These are phyloP conservation scores for Globisporangium carolinianum DNA, from an alignment of 352 stramenopile species.

Conservation along the genomic window DNA sequence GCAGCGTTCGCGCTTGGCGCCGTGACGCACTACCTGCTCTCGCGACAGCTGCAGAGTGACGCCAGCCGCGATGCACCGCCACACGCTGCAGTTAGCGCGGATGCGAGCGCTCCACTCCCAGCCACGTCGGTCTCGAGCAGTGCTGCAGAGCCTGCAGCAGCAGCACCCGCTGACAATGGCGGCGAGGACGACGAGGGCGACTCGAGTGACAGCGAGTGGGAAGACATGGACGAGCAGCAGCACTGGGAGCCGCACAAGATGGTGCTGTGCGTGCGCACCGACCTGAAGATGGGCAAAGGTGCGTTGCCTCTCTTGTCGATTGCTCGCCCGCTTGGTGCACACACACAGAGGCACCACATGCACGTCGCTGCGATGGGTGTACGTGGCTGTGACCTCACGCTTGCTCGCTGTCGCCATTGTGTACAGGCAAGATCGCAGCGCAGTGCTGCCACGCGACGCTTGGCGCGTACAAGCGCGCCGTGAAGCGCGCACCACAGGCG, in stretches of 20 bases:
- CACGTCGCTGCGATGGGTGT: slow-evolving; percentile 27
- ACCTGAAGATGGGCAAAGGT: slow-evolving; percentile 96
- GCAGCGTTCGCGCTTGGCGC: slow-evolving; percentile 64
- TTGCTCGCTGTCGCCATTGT: background rate
- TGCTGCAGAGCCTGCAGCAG: background rate
- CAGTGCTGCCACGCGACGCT: slow-evolving; percentile 90
- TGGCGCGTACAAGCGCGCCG: slow-evolving; percentile 92
- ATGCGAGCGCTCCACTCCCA: background rate
- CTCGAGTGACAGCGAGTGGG: slow-evolving; percentile 55
- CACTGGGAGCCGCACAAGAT: slow-evolving; percentile 85
- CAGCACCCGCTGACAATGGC: slow-evolving; percentile 2
- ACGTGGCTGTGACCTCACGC: background rate
- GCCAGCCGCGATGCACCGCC: background rate
- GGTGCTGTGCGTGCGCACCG: slow-evolving; percentile 93
- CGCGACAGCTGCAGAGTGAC: slow-evolving; percentile 25
- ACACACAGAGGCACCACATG: background rate
- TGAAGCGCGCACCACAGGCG: slow-evolving; percentile 64
- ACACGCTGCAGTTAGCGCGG: background rate
- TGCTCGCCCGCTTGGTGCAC: background rate
- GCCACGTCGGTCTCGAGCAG: background rate
- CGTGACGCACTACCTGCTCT: slow-evolving; percentile 58
- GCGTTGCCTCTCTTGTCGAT: slow-evolving; percentile 31
- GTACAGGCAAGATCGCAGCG: slow-evolving; percentile 72
- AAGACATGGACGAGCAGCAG: slow-evolving; percentile 44
- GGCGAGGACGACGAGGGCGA: slow-evolving; percentile 18